Evolutionary conservation across 192 early-diverging fungal genomes (phyloP).

Genomic region (Umbelopsis sp.): DNA sequence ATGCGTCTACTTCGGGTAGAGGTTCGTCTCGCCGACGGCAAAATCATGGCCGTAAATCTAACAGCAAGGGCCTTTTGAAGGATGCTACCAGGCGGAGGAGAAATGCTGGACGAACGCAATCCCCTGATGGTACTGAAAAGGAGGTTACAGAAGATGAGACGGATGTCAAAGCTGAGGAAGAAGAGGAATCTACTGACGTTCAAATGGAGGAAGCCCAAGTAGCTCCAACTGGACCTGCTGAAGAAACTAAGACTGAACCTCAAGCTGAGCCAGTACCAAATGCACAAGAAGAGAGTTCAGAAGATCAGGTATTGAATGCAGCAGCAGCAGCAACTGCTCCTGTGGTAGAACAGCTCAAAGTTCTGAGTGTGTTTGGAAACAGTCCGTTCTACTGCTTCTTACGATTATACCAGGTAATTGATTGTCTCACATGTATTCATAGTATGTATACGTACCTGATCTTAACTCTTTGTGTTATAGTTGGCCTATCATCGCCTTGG

Average conservation of each 20-base stretch:
- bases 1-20: background rate
- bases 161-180: slow-evolving; percentile 9
- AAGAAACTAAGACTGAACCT: slow-evolving; percentile 12
- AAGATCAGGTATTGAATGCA: slow-evolving; percentile 21
- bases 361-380: slow-evolving; percentile 83
- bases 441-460: background rate
- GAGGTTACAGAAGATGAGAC: background rate
- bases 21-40: background rate
- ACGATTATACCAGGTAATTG: slow-evolving; percentile 76
- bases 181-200: slow-evolving; percentile 21
- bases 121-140: background rate
- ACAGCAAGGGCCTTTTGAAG: background rate
- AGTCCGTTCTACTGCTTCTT: slow-evolving; percentile 86
- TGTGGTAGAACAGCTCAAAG: slow-evolving; percentile 29
- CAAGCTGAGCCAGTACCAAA: slow-evolving; percentile 33
- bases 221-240: slow-evolving; percentile 21
- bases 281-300: background rate
- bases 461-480: slow-evolving; percentile 41
- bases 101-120: slow-evolving; percentile 5
- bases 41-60: slow-evolving; percentile 4
- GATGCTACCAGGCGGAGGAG: slow-evolving; percentile 15
- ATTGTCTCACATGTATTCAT: background rate
- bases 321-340: slow-evolving; percentile 28
- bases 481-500: slow-evolving; percentile 83
- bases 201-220: slow-evolving; percentile 1